Evolutionary conservation across 2,329 filamentous ascomycete species (phyloP).

Genomic region (Aspergillus fumigatiaffinis): DNA sequence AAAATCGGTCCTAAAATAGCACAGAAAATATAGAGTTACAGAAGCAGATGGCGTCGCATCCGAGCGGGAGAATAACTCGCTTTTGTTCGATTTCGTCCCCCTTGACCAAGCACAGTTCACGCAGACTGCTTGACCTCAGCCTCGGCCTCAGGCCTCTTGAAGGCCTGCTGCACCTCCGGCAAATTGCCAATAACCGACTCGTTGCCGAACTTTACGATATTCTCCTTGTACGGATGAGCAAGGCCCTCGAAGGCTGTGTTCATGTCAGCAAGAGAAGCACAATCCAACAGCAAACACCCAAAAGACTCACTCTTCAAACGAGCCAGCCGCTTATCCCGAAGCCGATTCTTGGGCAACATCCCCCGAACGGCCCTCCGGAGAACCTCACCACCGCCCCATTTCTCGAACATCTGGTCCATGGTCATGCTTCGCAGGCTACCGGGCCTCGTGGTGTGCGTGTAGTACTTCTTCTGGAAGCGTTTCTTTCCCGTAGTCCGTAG

Average conservation of each 20-base stretch:
- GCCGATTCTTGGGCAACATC: conserved; percentile 95
- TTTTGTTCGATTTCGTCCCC: not conserved
- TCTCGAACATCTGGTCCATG: conserved; percentile 92
- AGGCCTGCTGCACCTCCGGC: conserved; percentile 35
- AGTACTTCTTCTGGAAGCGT: conserved; percentile 90
- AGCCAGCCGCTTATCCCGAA: conserved; percentile 81
- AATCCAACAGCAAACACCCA: not conserved
- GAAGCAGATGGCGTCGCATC: conserved; percentile 3
- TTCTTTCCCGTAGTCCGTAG: conserved; percentile 89
- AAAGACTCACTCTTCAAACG: conserved; percentile 67
- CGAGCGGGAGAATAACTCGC: not conserved
- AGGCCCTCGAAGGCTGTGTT: conserved; percentile 78
- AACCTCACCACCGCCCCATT: conserved; percentile 90
- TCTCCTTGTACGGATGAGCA: conserved; percentile 85
- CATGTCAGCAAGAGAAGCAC: conserved; percentile 7
- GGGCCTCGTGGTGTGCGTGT: conserved; percentile 86
- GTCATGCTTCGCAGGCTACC: conserved; percentile 82
- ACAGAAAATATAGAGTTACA: conserved; percentile 28
- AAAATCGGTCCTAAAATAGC: conserved; percentile 26
- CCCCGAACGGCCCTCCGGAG: conserved; percentile 87
- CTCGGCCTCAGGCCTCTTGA: conserved; percentile 23
- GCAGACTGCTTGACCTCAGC: conserved; percentile 16
- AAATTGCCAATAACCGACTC: conserved; percentile 39
- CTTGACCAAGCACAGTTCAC: conserved; percentile 7
- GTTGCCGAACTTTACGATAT: conserved; percentile 70